Evolutionary conservation across 164 flowering plant species (phyloP), one percentile per base, ranked within the genome.

Genomic region (Tinospora cordifolia): DNA sequence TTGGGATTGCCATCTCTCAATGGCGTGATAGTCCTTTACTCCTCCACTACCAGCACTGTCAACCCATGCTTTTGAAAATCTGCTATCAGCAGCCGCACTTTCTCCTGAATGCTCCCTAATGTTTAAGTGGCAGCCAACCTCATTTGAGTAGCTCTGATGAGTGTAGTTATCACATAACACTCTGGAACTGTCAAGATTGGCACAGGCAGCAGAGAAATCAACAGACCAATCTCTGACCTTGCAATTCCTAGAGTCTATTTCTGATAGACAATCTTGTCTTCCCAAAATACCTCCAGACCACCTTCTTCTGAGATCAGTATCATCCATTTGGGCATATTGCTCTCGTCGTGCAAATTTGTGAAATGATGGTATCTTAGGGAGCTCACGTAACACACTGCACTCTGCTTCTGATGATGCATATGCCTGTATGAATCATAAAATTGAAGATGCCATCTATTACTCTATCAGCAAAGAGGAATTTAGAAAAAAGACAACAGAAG

Each of bases 1-100:
- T 81, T 95, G 99, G 63, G 88, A 87, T 72, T 88, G 98, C 99
- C 98, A 94, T 81, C 92, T 90, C 66, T 95, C 99, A 75, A 92
- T 92, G 68, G 90, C 99, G 79, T 81, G 88, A 77, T 80, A 85
- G 75, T 95, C 98, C 75, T 92, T 95, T 65, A 87, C 80, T 54
- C 91, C 97, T 67, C 69, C 90, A 70, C 86, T 84, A 64, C 93
- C 93, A 66, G 84, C 85, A 75, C 89, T 80, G 75, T 92, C 91
- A 74, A 94, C 94, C 99, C 99, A 95, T 49, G 98, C 98, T 82
- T 84, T 87, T 26, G 96, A 87, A 57, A 87, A 84, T 39, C 85
- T 76, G 78, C 85, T 82, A 75, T 92, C 93, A 2, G 82, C 83
- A 62, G 91, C 90, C 19, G 78, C 90, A 84, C 88, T 92, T 87